phyloP scores from a whole-genome alignment of 371 early-diverging fungal genomes.

The Massospora cicadina region DNA sequence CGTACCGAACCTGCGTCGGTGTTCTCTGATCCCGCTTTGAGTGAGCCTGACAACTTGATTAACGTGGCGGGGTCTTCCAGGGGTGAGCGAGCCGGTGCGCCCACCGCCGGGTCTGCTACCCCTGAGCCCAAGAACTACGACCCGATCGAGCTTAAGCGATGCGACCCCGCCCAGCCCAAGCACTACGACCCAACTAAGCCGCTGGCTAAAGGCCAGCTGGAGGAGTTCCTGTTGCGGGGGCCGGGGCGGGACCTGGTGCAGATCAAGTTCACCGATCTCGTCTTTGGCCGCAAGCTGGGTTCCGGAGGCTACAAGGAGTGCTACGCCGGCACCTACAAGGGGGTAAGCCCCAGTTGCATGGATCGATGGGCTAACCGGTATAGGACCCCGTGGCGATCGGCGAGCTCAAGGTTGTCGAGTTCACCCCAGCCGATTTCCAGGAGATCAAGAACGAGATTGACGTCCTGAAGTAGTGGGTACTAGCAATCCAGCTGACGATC shows the following conservation, averaged over 20 bases:
- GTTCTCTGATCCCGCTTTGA: not conserved
- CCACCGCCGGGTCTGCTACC: not conserved
- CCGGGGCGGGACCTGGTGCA: not conserved
- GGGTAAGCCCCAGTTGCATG: slow-evolving; percentile 19
- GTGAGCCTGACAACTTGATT: not conserved
- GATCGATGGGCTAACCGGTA: not conserved
- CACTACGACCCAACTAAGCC: slow-evolving; percentile 5
- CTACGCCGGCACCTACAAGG: slow-evolving; percentile 39
- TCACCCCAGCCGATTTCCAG: slow-evolving; percentile 42
- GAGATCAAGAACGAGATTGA: slow-evolving; percentile 60
- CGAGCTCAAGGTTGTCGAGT: slow-evolving; percentile 41
- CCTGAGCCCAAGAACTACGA: not conserved
- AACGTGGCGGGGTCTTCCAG: not conserved
- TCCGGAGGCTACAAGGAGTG: slow-evolving; percentile 72
- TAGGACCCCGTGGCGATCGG: slow-evolving; percentile 55
- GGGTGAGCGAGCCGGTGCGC: not conserved
- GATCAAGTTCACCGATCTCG: slow-evolving; percentile 14
- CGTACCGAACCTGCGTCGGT: not conserved
- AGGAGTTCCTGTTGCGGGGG: slow-evolving; percentile 4
- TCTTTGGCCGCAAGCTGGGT: slow-evolving; percentile 40
- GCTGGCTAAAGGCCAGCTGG: not conserved
- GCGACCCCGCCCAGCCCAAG: not conserved
- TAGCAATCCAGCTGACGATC: not conserved
- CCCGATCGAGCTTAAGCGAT: no score
- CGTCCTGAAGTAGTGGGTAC: slow-evolving; percentile 39